Evolutionary conservation across 306 rosid genomes (phyloP).

Genomic region (Cicer arietinum): DNA sequence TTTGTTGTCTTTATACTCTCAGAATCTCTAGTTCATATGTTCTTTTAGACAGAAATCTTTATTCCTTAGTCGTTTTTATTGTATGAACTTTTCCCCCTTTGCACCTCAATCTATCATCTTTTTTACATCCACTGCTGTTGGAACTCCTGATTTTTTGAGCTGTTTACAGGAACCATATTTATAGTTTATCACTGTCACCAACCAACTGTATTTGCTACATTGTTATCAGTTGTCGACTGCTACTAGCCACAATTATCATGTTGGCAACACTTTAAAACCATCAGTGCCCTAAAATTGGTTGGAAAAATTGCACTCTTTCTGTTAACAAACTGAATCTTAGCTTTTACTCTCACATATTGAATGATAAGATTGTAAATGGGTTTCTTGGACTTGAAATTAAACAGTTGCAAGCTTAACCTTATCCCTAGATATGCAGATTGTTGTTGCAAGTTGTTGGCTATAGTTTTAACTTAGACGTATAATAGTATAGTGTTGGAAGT

Average conservation of each 20-base stretch:
- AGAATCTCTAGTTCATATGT: neutral
- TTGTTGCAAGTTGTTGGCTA: constrained; percentile 8
- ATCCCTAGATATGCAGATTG: neutral
- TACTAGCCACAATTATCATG: neutral
- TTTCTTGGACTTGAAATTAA: constrained; percentile 20
- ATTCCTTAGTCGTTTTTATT: neutral
- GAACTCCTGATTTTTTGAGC: neutral
- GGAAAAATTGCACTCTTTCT: constrained; percentile 32
- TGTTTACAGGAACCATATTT: constrained; percentile 3
- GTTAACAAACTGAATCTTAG: neutral
- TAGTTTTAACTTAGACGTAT: constrained; percentile 30
- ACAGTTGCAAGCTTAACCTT: constrained; percentile 22
- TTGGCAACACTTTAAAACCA: neutral
- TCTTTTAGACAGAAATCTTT: constrained; percentile 4
- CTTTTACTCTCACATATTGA: neutral
- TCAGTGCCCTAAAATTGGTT: constrained; percentile 28
- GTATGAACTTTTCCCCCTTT: neutral
- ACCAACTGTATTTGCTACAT: constrained; percentile 25
- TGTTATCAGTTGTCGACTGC: constrained; percentile 9
- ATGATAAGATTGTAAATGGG: constrained; percentile 8
- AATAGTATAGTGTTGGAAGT: neutral
- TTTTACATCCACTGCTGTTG: constrained; percentile 23
- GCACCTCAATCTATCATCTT: neutral
- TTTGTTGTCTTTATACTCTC: constrained; percentile 9
- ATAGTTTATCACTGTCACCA: constrained; percentile 5